Evolutionary conservation across 176 grass and related monocot genomes (phyloP), one percentile per base, ranked within the genome.

Genomic region (Secale cereale): DNA sequence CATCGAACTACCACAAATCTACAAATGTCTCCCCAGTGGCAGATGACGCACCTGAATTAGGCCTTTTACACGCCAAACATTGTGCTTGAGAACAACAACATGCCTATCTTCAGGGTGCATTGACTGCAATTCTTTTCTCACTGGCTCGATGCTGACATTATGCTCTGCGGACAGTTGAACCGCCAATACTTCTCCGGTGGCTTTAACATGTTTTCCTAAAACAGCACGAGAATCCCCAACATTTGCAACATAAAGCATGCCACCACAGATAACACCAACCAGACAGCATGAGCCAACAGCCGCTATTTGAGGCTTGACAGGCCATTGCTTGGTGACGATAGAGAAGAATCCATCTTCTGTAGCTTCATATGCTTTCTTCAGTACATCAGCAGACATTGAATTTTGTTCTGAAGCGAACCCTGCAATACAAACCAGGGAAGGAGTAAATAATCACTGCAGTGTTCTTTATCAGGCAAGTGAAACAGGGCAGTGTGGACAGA

Each of bases 1-100:
- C 48, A 54, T 59, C 4, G 56, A 72, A 69, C 28, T 43, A n/a
- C 33, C 33, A 78, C 20, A 71, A 37, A 36, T 33, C 17, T 22
- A 82, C 27, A 59, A 23, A 74, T 70, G 16, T 60, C 20, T 81
- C 70, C 54, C 25, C 11, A 29, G 22, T 72, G 43, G 83, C 12
- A 76, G 60, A 87, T 15, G 19, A 67, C 14, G 13, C 40, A 98
- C 95, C 91, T 98, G 95, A 89, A 98, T 98, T 59, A 98, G 77
- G 74, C 95, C 95, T 83, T 95, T 98, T 28, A 98, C 95, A 69
- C 95, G 90, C 95, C 95, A 98, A 90, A 98, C 95, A 15, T 95
- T 98, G 81, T 98, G 95, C 77, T 94, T 94, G 77, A 98, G 88
- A 89, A 98, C 91, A 65, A 98, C 93, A 48, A 98, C 91, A 56